Evolutionary conservation across 495 filamentous ascomycete genomes (phyloP).

Genomic region (Aspergillus sparsus): DNA sequence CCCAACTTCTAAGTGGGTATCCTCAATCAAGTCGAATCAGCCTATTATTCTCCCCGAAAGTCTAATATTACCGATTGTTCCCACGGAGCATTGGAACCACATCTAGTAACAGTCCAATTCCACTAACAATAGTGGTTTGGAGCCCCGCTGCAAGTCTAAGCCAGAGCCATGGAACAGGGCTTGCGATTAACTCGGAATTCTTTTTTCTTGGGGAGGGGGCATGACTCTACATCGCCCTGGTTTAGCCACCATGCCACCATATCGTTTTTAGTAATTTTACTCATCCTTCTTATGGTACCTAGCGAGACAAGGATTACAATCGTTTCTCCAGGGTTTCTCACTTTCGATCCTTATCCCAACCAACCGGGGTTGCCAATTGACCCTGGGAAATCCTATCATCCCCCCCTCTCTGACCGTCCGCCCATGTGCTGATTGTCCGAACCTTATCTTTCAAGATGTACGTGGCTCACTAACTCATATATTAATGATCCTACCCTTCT

Average conservation of each 20-base stretch:
- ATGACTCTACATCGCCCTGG: slow-evolving; percentile 5
- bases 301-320: slow-evolving; percentile 1
- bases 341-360: not conserved
- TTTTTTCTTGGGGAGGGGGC: not conserved
- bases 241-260: not conserved
- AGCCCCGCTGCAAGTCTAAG: not conserved
- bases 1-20: not conserved
- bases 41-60: not conserved
- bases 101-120: not conserved
- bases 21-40: not conserved
- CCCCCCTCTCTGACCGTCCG: not conserved
- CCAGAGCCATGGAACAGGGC: slow-evolving; percentile 10
- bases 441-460: slow-evolving; percentile 15
- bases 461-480: not conserved
- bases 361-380: not conserved
- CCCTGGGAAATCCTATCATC: slow-evolving; percentile 7
- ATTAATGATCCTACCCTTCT: slow-evolving; percentile 1
- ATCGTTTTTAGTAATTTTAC: slow-evolving; percentile 3
- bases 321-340: not conserved
- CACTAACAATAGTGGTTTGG: not conserved
- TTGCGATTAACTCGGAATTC: not conserved
- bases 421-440: slow-evolving; percentile 9
- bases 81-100: not conserved
- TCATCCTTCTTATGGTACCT: not conserved
- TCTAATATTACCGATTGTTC: not conserved